phyloP scores from a whole-genome alignment of 352 stramenopile genomes.

The Phytophthora macrochlamydospora region DNA sequence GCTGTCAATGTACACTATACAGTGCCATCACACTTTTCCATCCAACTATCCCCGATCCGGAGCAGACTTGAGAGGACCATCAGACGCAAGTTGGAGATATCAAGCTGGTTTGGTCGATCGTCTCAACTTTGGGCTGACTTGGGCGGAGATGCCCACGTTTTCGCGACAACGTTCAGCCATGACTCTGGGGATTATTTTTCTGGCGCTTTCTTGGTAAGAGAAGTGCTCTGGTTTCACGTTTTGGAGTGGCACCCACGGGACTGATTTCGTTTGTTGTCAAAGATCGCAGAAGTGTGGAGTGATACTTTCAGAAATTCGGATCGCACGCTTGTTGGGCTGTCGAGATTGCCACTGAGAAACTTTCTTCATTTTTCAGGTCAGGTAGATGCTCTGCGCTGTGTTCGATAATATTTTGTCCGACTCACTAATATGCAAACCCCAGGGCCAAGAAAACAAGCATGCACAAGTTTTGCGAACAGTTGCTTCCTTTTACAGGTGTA shows the following conservation, averaged over 20 bases:
- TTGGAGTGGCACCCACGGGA: background rate
- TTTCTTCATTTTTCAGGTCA: constrained; percentile 33
- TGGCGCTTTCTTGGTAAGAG: constrained; percentile 38
- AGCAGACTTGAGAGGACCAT: constrained; percentile 33
- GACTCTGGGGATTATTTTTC: constrained; percentile 28
- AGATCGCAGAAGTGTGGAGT: constrained; percentile 56
- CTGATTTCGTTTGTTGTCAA: background rate
- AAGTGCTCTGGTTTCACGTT: background rate
- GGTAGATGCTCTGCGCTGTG: background rate
- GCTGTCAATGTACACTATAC: constrained; percentile 29
- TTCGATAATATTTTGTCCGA: background rate
- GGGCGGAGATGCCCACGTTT: constrained; percentile 31
- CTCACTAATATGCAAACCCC: background rate
- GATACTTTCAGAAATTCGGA: constrained; percentile 14
- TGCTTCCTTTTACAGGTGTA: constrained; percentile 34
- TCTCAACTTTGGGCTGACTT: constrained; percentile 17
- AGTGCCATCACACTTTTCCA: constrained; percentile 32
- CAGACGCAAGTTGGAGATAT: constrained; percentile 27
- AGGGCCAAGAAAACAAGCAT: background rate
- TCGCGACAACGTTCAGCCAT: constrained; percentile 25
- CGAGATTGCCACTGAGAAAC: constrained; percentile 33
- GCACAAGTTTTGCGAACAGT: constrained; percentile 2
- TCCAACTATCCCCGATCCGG: background rate
- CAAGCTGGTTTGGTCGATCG: constrained; percentile 2
- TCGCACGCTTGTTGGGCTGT: constrained; percentile 36